Conservation (phyloP, 177 flowering plant genomes). For the Vitis hybrid region DNA sequence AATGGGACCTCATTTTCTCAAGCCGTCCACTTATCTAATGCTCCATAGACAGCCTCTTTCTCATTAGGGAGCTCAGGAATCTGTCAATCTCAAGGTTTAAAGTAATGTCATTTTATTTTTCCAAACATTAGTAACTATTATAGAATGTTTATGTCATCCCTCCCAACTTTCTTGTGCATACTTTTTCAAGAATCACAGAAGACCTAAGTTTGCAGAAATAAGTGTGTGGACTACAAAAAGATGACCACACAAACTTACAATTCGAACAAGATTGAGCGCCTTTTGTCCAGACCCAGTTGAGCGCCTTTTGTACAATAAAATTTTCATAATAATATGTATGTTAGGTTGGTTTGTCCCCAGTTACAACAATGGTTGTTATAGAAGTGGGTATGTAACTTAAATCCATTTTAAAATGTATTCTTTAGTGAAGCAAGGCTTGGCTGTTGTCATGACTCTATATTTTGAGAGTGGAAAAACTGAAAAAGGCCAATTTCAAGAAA, state of each 20-base stretch:
- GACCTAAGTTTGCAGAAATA: background rate
- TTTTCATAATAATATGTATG: too few relatives aligned
- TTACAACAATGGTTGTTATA: too few relatives aligned
- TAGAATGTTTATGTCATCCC: background rate
- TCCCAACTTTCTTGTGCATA: background rate
- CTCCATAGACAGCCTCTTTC: slow-evolving; percentile 82
- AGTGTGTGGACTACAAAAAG: background rate
- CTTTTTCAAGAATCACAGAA: background rate
- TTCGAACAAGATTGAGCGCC: slow-evolving; percentile 65
- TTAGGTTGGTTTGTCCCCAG: too few relatives aligned
- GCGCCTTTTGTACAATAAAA: slow-evolving; percentile 18
- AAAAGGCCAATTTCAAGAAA: too few relatives aligned
- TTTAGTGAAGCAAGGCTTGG: too few relatives aligned
- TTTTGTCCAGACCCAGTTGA: slow-evolving; percentile 62
- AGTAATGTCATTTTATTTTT: background rate
- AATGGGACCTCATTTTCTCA: slow-evolving; percentile 93
- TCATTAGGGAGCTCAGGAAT: slow-evolving; percentile 78
- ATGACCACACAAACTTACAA: slow-evolving; percentile 39
- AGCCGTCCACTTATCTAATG: slow-evolving; percentile 88
- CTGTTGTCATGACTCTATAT: too few relatives aligned
- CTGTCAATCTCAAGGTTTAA: slow-evolving; percentile 33
- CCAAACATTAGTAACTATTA: background rate
- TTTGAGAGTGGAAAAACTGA: too few relatives aligned
- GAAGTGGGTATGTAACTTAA: too few relatives aligned
- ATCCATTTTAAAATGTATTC: too few relatives aligned